A percentile compares a stretch with the other conserved stretches of the same genome.
Evolutionary conservation across 495 filamentous ascomycete genomes (phyloP).

Genomic region (Aspergillus ellipticus): DNA sequence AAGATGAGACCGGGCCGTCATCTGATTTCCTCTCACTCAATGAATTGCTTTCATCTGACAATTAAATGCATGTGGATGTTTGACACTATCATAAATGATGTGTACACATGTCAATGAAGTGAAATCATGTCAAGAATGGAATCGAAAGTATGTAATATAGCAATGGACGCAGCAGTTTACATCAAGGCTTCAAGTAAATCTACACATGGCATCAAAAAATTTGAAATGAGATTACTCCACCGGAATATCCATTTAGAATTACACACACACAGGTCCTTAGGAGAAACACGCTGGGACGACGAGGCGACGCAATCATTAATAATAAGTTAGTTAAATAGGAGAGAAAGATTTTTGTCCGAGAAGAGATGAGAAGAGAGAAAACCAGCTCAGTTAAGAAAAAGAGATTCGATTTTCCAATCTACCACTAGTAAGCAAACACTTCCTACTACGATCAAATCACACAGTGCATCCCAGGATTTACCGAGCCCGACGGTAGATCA

Average conservation of each 20-base stretch:
- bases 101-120: neutral
- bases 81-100: neutral
- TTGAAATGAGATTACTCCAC: too few species aligned
- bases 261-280: neutral
- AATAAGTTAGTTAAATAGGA: neutral
- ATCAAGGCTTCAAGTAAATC: too few species aligned
- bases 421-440: neutral
- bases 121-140: neutral
- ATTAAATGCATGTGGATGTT: slow-evolving; percentile 1
- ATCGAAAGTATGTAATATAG: too few species aligned
- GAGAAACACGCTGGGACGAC: neutral
- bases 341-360: neutral
- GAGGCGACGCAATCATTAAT: neutral
- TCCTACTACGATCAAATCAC: neutral
- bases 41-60: too few species aligned
- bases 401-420: neutral
- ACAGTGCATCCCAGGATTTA: slow-evolving; percentile 3
- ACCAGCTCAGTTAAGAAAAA: neutral
- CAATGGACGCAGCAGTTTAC: too few species aligned
- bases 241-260: neutral
- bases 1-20: neutral
- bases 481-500: slow-evolving; percentile 38
- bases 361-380: neutral
- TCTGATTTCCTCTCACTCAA: too few species aligned
- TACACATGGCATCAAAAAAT: neutral